Evolutionary conservation across 2,329 filamentous ascomycete genomes (phyloP), one percentile per base, ranked within the genome.

Genomic region (Stachybotrys elegans): DNA sequence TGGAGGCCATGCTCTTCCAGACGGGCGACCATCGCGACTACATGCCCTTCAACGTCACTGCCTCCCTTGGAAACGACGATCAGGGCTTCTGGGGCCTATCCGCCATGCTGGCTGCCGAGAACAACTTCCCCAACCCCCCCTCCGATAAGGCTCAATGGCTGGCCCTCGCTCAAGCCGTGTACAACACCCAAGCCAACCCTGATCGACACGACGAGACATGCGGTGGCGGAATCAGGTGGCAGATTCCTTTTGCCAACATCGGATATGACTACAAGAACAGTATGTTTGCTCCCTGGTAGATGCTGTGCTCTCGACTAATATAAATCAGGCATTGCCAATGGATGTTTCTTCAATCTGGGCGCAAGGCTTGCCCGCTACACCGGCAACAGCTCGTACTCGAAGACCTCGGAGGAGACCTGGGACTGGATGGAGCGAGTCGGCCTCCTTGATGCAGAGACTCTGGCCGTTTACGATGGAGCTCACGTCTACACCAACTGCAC

Each of bases 241-340:
- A 92, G 68, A 86, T 92, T 48, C 88, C 82, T 51, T 70, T 76
- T 6, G 81, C 84, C 53, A 89, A 91, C 60, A 75, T 72, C 37
- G 88, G 87, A 25, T 92, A 87, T 62, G 74, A 83, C 57, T 90
- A 91, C 71, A 93, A 83, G 61, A 83, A 83, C 62, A 70, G 67
- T 70, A 45, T 54, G 56, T n/a, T n/a, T n/a, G n/a, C n/a, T n/a
- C n/a, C n/a, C n/a, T n/a, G n/a, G n/a, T n/a, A n/a, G n/a, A n/a
- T n/a, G n/a, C n/a, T n/a, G n/a, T n/a, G n/a, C n/a, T n/a, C n/a
- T n/a, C n/a, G n/a, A n/a, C n/a, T n/a, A n/a, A n/a, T n/a, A n/a
- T n/a, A n/a, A n/a, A n/a, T n/a, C 31, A 64, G 58, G 72, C 47
- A 75, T 81, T 45, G 76, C 79, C 20, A 83, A 81, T 49, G 79